Percentiles rank a stretch among this genome's conserved stretches.
Conservation (phyloP, 441 rosid species). For the Populus hybrid region DNA sequence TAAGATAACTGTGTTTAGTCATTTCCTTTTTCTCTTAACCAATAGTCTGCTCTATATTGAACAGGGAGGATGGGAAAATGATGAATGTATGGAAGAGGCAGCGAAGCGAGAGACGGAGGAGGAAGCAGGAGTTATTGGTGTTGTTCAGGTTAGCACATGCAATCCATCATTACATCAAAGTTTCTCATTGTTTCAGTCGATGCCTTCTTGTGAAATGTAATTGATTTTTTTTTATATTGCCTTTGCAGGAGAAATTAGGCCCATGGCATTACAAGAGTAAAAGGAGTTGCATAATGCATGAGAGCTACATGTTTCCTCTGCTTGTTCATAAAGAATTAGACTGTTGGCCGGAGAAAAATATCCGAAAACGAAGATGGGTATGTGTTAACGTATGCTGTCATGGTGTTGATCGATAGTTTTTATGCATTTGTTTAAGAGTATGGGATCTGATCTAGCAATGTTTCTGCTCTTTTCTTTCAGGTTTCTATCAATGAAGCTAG, state of each 20-base stretch:
- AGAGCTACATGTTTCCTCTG: conserved; percentile 61
- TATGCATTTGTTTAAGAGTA: background rate
- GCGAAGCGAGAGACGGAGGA: conserved; percentile 56
- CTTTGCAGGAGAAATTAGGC: conserved; percentile 43
- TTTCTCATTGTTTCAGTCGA: background rate
- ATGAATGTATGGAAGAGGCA: conserved; percentile 64
- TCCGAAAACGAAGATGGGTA: conserved; percentile 60
- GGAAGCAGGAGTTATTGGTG: conserved; percentile 70
- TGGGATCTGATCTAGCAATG: background rate
- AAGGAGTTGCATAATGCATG: conserved; percentile 50
- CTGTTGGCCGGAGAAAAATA: conserved; percentile 58
- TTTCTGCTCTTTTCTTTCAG: conserved; percentile 2
- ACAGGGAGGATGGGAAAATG: conserved; percentile 75
- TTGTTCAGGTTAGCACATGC: conserved; percentile 39
- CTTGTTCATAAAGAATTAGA: conserved; percentile 53
- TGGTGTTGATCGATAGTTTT: background rate
- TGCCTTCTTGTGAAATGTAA: background rate
- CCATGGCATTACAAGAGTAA: conserved; percentile 65
- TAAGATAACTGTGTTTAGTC: background rate
- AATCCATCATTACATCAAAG: background rate
- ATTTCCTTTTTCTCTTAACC: background rate
- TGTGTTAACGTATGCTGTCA: background rate
- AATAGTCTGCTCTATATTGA: background rate
- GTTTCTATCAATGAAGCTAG: conserved; percentile 21
- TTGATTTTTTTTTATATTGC: background rate